Base-by-base conservation (phyloP, 108 stramenopile species). In the Skeletonema marinoi region DNA sequence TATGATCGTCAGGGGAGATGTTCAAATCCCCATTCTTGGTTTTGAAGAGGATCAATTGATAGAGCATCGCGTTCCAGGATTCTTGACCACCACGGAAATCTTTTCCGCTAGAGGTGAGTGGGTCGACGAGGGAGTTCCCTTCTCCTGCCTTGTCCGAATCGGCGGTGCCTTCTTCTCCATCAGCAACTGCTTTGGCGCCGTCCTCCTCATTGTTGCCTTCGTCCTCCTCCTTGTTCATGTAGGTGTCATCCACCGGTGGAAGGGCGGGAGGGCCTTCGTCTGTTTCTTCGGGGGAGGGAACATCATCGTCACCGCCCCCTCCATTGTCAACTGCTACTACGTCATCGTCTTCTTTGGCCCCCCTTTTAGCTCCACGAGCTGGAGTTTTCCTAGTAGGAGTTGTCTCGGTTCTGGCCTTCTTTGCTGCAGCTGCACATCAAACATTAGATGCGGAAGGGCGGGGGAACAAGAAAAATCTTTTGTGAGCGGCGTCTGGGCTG, bases 1-100 rank as follows among this genome's bases (percentile, higher is more conserved):
- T 32, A 10, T 61, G 38, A 36, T 72, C 72, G 17, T 75, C 54
- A 46, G 54, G 5, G 11, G 82, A 65, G 16, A 84, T 32, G 70
- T 73, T 67, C 39, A 78, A 21, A 50, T 78, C 83, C 62, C 83
- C 83, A 54, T 42, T 44, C 12, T 60, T 46, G 58, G 83, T 74
- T 39, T 78, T 78, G 73, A 65, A 84, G n/a, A 80, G 44, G 33
- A 84, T 63, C 42, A 84, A 68, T 38, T 69, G 38, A 59, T 61
- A 84, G 56, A 84, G 69, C 83, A 84, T 84, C 38, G 56, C 36
- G 51, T 84, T 78, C 83, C 83, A 84, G 32, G 19, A 42, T 8
- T 76, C 75, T 32, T 70, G 60, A 3, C 60, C 75, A 2, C 66
- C 65, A 19, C 25, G 30, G 66, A 46, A 67, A 67, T 73, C 44